Conservation (phyloP, 108 stramenopile species). For the Parietichytrium sp. region DNA sequence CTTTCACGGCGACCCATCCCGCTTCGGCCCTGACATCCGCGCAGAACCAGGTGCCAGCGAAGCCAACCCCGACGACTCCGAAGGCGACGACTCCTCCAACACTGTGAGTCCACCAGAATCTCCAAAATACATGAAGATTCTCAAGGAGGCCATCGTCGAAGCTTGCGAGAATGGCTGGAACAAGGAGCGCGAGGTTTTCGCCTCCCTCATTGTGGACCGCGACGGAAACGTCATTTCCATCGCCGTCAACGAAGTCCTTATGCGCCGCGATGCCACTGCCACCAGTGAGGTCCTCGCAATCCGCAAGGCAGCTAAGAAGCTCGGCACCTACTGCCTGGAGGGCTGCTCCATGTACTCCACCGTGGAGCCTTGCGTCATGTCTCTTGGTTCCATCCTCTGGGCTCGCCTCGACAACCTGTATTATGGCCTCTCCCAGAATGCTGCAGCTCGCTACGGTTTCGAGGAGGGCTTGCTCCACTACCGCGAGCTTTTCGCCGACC, state of each 20-base stretch:
- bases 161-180: not conserved
- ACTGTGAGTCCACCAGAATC: not conserved
- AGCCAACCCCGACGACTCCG: not conserved
- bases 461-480: slow-evolving; percentile 36
- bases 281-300: slow-evolving; percentile 29
- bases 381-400: slow-evolving; percentile 30
- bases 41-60: not conserved
- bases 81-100: not conserved
- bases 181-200: slow-evolving; percentile 37
- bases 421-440: slow-evolving; percentile 23
- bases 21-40: slow-evolving; percentile 1
- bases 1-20: slow-evolving; percentile 9
- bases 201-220: slow-evolving; percentile 5
- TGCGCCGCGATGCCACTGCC: slow-evolving; percentile 19
- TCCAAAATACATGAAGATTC: not conserved
- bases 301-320: slow-evolving; percentile 32
- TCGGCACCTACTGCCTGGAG: not conserved
- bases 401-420: slow-evolving; percentile 31
- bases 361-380: slow-evolving; percentile 38
- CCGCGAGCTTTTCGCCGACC: slow-evolving; percentile 32
- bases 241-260: slow-evolving; percentile 27
- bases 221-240: not conserved
- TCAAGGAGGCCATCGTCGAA: not conserved
- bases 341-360: slow-evolving; percentile 35
- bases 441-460: slow-evolving; percentile 22